phyloP scores from a whole-genome alignment of 2,329 filamentous ascomycete species.

The Decorospora gaudefroyi region DNA sequence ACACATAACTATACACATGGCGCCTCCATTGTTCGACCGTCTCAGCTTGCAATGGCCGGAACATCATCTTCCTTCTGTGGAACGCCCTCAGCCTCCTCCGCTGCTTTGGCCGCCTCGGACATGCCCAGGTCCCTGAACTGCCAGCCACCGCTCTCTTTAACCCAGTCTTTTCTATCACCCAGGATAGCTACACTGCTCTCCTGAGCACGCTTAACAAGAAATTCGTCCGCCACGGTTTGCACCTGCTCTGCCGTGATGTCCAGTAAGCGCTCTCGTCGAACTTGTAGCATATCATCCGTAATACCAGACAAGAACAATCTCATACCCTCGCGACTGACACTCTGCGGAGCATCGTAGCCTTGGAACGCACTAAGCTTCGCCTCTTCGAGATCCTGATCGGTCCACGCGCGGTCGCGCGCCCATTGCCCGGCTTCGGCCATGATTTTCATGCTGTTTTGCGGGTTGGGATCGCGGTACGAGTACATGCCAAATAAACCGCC shows the following conservation, averaged over 20 bases:
- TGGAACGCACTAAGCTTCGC: slow-evolving; percentile 97
- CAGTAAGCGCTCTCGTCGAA: slow-evolving; percentile 77
- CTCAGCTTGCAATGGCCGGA: slow-evolving; percentile 15
- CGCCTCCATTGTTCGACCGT: background rate
- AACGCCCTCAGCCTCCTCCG: slow-evolving; percentile 26
- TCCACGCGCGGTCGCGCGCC: slow-evolving; percentile 81
- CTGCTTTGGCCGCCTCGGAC: slow-evolving; percentile 22
- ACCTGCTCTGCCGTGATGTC: slow-evolving; percentile 85
- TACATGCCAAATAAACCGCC: slow-evolving; percentile 92
- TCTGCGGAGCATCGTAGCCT: slow-evolving; percentile 81
- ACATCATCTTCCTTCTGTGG: slow-evolving; percentile 26
- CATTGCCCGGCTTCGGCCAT: slow-evolving; percentile 82
- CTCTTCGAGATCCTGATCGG: slow-evolving; percentile 84
- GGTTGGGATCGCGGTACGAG: slow-evolving; percentile 95
- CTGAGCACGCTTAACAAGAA: slow-evolving; percentile 70
- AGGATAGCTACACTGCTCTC: slow-evolving; percentile 73
- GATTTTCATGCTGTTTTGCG: slow-evolving; percentile 81
- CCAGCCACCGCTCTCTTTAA: slow-evolving; percentile 67
- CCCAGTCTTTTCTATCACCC: slow-evolving; percentile 81
- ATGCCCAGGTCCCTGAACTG: slow-evolving; percentile 74
- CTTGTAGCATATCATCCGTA: slow-evolving; percentile 86
- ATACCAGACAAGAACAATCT: slow-evolving; percentile 81
- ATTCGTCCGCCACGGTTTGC: slow-evolving; percentile 77
- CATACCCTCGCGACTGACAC: slow-evolving; percentile 88
- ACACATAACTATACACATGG: slow-evolving; percentile 22